Evolutionary conservation across 83 land plant genomes (phyloP).

Genomic region (Diphasiastrum complanatum): DNA sequence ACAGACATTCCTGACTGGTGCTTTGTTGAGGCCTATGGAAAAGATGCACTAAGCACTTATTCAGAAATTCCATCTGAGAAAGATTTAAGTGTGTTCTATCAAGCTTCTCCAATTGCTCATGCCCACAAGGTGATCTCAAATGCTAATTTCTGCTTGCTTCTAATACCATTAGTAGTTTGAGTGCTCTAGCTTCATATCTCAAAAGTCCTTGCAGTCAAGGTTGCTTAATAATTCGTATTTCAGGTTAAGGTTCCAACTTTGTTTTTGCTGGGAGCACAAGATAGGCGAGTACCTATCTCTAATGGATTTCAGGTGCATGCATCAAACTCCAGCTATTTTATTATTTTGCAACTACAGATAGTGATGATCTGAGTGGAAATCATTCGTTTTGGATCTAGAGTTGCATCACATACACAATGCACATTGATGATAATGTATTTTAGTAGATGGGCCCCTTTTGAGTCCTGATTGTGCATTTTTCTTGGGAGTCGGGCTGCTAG

Average conservation of each 20-base stretch:
- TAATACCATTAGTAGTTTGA: not conserved
- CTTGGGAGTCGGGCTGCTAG: too few species aligned
- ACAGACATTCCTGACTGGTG: conserved; percentile 16
- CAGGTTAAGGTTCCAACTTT: conserved; percentile 38
- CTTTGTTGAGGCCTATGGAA: conserved; percentile 8
- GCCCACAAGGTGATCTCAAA: conserved; percentile 51
- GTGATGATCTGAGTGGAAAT: too few species aligned
- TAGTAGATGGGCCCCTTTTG: too few species aligned
- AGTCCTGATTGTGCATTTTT: too few species aligned
- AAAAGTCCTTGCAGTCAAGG: not conserved
- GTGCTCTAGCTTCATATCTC: not conserved
- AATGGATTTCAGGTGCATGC: conserved; percentile 36
- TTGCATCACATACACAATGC: too few species aligned
- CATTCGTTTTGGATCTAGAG: too few species aligned
- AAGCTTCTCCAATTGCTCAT: conserved; percentile 76
- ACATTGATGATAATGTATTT: too few species aligned
- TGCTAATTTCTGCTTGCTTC: not conserved
- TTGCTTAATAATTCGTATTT: not conserved
- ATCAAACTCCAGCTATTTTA: too few species aligned
- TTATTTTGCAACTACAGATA: too few species aligned
- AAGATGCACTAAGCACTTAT: conserved; percentile 34
- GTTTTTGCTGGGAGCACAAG: conserved; percentile 41
- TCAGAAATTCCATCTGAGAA: conserved; percentile 68
- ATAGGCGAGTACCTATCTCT: conserved; percentile 40
- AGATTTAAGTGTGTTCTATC: conserved; percentile 45